Base-by-base conservation (phyloP, 345 rosid species). In the Pistacia vera region DNA sequence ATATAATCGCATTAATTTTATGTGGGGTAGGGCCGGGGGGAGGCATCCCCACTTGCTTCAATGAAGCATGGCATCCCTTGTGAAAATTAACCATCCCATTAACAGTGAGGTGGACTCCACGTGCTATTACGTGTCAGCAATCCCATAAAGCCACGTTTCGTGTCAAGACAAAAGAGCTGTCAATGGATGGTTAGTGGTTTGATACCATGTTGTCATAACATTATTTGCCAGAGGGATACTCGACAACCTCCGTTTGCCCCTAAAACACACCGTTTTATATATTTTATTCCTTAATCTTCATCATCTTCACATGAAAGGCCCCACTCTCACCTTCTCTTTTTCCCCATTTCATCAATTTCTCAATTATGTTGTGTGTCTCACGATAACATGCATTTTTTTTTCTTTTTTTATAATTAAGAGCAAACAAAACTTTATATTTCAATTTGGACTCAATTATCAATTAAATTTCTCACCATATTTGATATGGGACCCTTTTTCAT, bases 121-220 rank as follows among this genome's bases (percentile, higher is more conserved):
- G 83, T 75, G 80, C 59, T 8, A 20, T 1, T 67, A 82, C 84
- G 87, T 81, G 86, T 61, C 85, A 0, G 48, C 28, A n/a, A 4
- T 2, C 0, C 4, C 16, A 2, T 8, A 8, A 8, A 0, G 64
- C 72, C 81, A 78, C 74, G 74, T 84, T 63, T 54, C 35, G 11
- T 0, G 13, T 14, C 11, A 55, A 4, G 80, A 74, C 85, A 79
- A 84, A 77, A 48, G 69, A 79, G 79, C 59, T 56, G 88, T 82
- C 83, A 75, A 18, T 36, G 0, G 51, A 20, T 30, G 5, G 41
- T 49, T 48, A 17, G 25, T 14, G 28, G 67, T 44, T 22, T 11
- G n/a, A 10, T 63, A 10, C 13, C 60, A 14, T 64, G n/a, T 57
- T 52, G 61, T 4, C 52, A 12, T 28, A 3, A n/a, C 11, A 38